Evolutionary conservation across 371 early-diverging fungal genomes (phyloP).

Genomic region (Phascolomyces articulosus): DNA sequence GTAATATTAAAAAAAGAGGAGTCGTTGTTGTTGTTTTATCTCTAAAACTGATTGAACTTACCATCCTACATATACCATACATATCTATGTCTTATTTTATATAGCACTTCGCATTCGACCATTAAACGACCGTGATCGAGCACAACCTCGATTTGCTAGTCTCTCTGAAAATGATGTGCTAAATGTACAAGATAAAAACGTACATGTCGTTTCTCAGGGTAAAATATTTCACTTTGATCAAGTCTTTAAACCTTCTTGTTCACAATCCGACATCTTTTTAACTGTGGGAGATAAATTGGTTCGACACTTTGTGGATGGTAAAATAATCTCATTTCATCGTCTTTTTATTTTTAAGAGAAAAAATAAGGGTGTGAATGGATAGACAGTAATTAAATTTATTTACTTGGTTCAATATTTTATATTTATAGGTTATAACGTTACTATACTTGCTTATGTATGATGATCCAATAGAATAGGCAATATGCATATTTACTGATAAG

Average conservation of each 20-base stretch:
- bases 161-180: constrained; percentile 33
- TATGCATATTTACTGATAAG: too few species aligned
- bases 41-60: not conserved
- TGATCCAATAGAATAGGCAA: not conserved
- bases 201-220: constrained; percentile 38
- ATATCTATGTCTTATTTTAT: not conserved
- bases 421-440: constrained; percentile 87
- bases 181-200: constrained; percentile 37
- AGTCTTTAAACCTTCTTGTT: constrained; percentile 16
- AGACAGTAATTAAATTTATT: not conserved
- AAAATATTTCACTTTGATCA: constrained; percentile 25
- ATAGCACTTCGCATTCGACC: constrained; percentile 43
- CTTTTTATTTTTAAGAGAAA: not conserved
- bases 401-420: not conserved
- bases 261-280: constrained; percentile 32
- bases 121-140: constrained; percentile 46
- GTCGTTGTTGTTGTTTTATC: not conserved
- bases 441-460: constrained; percentile 93
- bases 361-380: too few species aligned
- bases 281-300: constrained; percentile 39
- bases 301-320: constrained; percentile 52
- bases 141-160: constrained; percentile 43
- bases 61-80: not conserved
- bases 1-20: constrained; percentile 1
- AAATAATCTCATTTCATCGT: not conserved